Evolutionary conservation across 345 rosid genomes (phyloP).

Genomic region (Rhodamnia rubescens): DNA sequence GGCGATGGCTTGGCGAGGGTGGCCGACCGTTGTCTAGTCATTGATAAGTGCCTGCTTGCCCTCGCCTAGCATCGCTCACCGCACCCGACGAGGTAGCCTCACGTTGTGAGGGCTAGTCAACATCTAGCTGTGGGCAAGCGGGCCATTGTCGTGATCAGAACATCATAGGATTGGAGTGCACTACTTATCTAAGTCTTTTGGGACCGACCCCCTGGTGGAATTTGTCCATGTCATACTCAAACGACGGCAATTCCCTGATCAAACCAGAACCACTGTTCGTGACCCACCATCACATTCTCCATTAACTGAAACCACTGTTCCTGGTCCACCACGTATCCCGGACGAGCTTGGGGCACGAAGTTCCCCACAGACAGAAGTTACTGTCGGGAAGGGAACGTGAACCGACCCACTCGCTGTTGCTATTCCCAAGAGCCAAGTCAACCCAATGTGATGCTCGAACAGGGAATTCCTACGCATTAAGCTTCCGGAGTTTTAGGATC

Average conservation of each 20-base stretch:
- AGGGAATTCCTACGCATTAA: background rate
- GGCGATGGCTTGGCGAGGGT: background rate
- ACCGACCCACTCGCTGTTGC: background rate
- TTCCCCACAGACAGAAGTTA: background rate
- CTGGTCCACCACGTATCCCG: background rate
- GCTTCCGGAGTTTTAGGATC: background rate
- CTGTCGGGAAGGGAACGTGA: background rate
- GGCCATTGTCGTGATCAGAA: background rate
- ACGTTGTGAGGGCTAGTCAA: background rate
- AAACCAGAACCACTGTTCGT: background rate
- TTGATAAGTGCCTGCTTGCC: background rate
- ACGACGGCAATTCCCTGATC: background rate
- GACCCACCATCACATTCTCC: background rate
- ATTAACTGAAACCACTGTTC: background rate
- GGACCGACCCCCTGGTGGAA: background rate
- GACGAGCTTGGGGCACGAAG: background rate
- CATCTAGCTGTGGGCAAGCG: background rate
- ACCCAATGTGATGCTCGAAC: background rate
- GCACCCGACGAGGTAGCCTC: background rate
- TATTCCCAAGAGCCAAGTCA: background rate
- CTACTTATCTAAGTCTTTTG: background rate
- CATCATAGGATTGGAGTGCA: background rate
- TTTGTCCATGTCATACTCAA: background rate
- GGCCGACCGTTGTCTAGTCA: background rate
- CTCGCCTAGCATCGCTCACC: background rate